Evolutionary conservation across 345 rosid genomes (phyloP), one percentile per base, ranked within the genome.

Genomic region (Excoecaria agallocha): DNA sequence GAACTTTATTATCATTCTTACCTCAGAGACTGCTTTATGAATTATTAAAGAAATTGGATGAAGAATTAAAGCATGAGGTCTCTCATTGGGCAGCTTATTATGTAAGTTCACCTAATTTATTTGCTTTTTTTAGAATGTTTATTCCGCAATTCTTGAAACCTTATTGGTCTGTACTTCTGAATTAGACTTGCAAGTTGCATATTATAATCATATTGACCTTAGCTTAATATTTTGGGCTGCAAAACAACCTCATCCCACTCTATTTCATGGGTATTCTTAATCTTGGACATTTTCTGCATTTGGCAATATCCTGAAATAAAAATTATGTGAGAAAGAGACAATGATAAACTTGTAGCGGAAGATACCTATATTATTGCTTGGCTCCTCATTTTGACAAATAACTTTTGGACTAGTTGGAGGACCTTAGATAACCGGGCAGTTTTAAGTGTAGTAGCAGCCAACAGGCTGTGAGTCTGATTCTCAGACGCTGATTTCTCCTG

Each of bases 31-130:
- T 93, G 74, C 89, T 89, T 57, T 82, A 85, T 72, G 98, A 95
- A 81, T 82, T 95, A 77, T 76, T 93, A 86, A 90, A 86, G 90
- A 93, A 87, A 85, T 82, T 93, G 65, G 99, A 95, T 82, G 88
- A 90, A 9, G 98, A 95, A 73, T 83, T 93, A 58, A 95, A 95
- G 89, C 98, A 90, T 74, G 97, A 95, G 86, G 84, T 89, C 71
- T 85, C 97, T 81, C 98, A 90, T 72, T 95, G 98, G 98, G 99
- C 98, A 35, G 96, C 98, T 68, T 93, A 93, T 84, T 90, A 95
- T 84, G 97, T 95, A 83, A 85, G 97, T 73, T 71, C 43, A 68
- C 25, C 38, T 69, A 30, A 2, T 30, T n/a, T 30, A 30, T 30
- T 30, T 30, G 30, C 30, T 30, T 30, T 30, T 30, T 30, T 30